These are phyloP conservation scores for Stenocarpella maydis DNA, from an alignment of 2,329 filamentous ascomycete species.

Conservation along the genomic window DNA sequence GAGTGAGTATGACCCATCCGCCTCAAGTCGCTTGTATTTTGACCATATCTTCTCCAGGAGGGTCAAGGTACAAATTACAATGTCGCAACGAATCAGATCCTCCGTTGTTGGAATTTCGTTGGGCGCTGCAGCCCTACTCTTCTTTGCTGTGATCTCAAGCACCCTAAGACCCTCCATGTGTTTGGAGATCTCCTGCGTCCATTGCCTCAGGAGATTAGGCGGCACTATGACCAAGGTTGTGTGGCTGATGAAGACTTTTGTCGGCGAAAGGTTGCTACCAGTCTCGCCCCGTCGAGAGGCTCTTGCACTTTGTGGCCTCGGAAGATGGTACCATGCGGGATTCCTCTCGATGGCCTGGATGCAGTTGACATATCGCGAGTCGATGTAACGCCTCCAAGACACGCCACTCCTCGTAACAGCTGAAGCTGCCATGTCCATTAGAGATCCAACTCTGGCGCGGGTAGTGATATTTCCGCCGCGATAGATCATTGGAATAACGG, in stretches of 20 bases:
- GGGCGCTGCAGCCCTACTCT: conserved; percentile 52
- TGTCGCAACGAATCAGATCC: conserved; percentile 72
- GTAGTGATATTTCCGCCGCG: conserved; percentile 49
- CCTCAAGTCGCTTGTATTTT: conserved; percentile 52
- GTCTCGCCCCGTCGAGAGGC: conserved; percentile 46
- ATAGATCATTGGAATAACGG: conserved; percentile 71
- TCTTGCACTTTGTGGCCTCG: conserved; percentile 51
- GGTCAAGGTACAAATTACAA: conserved; percentile 79
- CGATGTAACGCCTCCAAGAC: conserved; percentile 75
- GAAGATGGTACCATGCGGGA: conserved; percentile 66
- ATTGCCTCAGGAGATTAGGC: conserved; percentile 83
- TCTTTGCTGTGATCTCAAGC: conserved; percentile 58
- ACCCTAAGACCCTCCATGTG: conserved; percentile 75
- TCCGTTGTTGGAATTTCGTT: conserved; percentile 61
- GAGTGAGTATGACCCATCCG: conserved; percentile 41
- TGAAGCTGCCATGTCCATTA: conserved; percentile 80
- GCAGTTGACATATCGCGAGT: conserved; percentile 59
- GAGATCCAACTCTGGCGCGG: conserved; percentile 61
- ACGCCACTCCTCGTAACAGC: conserved; percentile 71
- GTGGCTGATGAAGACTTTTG: conserved; percentile 69
- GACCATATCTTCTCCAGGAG: conserved; percentile 71
- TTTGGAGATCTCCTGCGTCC: conserved; percentile 80
- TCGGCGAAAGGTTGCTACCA: conserved; percentile 44
- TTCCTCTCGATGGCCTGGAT: conserved; percentile 64
- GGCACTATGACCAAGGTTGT: conserved; percentile 83